Conservation (phyloP, 495 filamentous ascomycete species). For the Tuber calosporum region DNA sequence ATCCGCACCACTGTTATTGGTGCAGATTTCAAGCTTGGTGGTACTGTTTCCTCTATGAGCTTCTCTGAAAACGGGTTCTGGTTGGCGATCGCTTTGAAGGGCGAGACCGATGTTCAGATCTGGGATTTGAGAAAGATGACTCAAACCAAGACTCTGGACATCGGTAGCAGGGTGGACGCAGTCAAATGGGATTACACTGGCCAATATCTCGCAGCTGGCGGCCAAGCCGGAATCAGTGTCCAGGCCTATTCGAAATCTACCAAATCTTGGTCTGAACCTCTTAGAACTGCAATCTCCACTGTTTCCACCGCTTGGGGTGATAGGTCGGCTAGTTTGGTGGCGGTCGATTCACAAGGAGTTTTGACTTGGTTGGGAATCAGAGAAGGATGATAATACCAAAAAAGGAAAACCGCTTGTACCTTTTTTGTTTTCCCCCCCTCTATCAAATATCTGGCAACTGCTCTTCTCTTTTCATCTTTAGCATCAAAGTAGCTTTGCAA, state of each 20-base stretch:
- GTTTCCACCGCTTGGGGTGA: slow-evolving; percentile 70
- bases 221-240: slow-evolving; percentile 72
- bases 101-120: slow-evolving; percentile 67
- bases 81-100: slow-evolving; percentile 70
- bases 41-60: slow-evolving; percentile 61
- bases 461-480: neutral
- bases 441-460: neutral
- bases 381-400: slow-evolving; percentile 32
- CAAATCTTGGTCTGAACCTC: slow-evolving; percentile 83
- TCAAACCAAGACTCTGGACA: slow-evolving; percentile 70
- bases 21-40: slow-evolving; percentile 60
- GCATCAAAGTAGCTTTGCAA: neutral
- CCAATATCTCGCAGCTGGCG: slow-evolving; percentile 79
- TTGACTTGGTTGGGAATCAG: slow-evolving; percentile 56
- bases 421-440: neutral
- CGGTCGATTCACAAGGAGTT: slow-evolving; percentile 64
- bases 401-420: slow-evolving; percentile 7
- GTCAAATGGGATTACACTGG: slow-evolving; percentile 91
- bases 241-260: slow-evolving; percentile 75
- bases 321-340: slow-evolving; percentile 64
- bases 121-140: slow-evolving; percentile 85
- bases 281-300: slow-evolving; percentile 66
- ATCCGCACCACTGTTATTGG: slow-evolving; percentile 64
- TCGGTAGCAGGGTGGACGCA: slow-evolving; percentile 62
- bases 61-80: slow-evolving; percentile 99